Evolutionary conservation across 495 filamentous ascomycete species (phyloP).

Genomic region (Penicillium ochrochloron): DNA sequence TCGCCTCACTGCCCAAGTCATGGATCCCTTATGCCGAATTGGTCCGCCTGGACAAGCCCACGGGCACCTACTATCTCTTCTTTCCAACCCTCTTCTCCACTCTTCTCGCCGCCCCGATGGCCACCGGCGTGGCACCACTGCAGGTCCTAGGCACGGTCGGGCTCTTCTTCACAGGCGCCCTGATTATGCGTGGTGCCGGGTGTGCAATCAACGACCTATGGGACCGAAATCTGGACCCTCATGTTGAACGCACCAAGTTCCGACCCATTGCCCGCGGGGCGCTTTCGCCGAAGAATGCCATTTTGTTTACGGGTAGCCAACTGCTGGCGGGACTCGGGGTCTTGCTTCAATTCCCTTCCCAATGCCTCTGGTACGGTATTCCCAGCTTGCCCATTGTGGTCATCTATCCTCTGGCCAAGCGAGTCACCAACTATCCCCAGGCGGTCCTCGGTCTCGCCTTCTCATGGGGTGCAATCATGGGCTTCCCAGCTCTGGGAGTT

Average conservation of each 20-base stretch:
- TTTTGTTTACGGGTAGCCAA: slow-evolving; percentile 83
- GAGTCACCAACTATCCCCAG: slow-evolving; percentile 94
- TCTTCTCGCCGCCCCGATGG: slow-evolving; percentile 54
- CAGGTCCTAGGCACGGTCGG: slow-evolving; percentile 66
- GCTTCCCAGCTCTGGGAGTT: slow-evolving; percentile 88
- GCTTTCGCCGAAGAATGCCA: slow-evolving; percentile 70
- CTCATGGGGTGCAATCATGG: slow-evolving; percentile 97
- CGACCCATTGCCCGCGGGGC: slow-evolving; percentile 90
- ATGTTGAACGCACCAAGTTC: slow-evolving; percentile 84
- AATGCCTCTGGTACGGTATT: slow-evolving; percentile 85
- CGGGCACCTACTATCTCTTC: slow-evolving; percentile 93
- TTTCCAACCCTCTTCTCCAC: slow-evolving; percentile 95
- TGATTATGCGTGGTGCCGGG: slow-evolving; percentile 97
- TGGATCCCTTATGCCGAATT: slow-evolving; percentile 95
- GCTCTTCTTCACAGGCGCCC: slow-evolving; percentile 84
- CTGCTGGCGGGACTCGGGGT: slow-evolving; percentile 79
- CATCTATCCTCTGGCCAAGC: slow-evolving; percentile 88
- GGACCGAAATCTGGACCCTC: slow-evolving; percentile 91
- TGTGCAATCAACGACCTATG: slow-evolving; percentile 98
- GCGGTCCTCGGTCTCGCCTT: slow-evolving; percentile 90
- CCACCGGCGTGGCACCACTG: slow-evolving; percentile 62
- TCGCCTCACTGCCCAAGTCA: slow-evolving; percentile 74
- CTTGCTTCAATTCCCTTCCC: slow-evolving; percentile 82
- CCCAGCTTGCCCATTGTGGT: slow-evolving; percentile 83
- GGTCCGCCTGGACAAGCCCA: slow-evolving; percentile 89